Conservation (phyloP, 441 rosid species). For the Populus hybrid region DNA sequence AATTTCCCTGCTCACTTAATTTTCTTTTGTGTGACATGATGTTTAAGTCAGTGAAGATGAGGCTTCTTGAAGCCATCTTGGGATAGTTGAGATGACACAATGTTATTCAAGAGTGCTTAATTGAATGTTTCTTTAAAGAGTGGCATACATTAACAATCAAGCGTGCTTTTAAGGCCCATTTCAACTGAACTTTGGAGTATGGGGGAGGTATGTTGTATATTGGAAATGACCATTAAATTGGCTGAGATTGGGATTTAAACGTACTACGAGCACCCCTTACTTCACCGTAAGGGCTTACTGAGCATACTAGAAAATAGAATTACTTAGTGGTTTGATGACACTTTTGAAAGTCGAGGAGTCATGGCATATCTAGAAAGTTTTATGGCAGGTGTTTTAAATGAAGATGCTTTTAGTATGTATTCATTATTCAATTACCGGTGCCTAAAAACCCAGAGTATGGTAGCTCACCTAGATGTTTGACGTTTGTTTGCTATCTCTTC, state of each 20-base stretch:
- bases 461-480: not conserved
- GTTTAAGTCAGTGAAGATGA: not conserved
- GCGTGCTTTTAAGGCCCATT: not conserved
- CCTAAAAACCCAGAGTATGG: not conserved
- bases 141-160: not conserved
- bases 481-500: too few relatives aligned
- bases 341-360: not conserved
- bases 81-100: not conserved
- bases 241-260: not conserved
- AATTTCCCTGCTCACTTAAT: not conserved
- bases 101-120: not conserved
- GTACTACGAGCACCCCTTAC: not conserved
- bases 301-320: not conserved
- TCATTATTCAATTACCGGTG: not conserved
- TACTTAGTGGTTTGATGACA: not conserved
- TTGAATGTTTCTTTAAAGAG: not conserved
- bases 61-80: not conserved
- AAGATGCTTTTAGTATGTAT: not conserved
- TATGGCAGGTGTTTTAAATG: not conserved
- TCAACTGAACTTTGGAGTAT: not conserved
- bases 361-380: not conserved
- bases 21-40: not conserved
- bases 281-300: not conserved
- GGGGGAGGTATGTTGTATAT: not conserved
- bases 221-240: not conserved